Base-by-base conservation (phyloP, 345 rosid species). In the Litchi chinensis region DNA sequence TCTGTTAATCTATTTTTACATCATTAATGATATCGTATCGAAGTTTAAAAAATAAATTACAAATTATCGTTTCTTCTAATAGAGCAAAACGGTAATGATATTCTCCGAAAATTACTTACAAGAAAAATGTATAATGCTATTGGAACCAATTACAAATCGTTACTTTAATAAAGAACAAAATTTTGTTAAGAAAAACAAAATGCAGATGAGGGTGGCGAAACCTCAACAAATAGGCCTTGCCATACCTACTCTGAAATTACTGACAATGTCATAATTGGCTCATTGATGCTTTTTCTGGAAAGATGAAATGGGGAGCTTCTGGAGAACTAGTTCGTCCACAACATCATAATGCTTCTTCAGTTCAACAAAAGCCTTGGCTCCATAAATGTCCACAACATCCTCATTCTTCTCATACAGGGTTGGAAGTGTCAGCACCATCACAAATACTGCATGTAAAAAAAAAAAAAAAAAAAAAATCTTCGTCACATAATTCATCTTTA, bases 371-470 rank as follows among this genome's bases (percentile, higher is more conserved):
- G 78, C 84, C 78, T 85, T 84, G 70, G 78, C 86, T 39, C 83
- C 90, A 74, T 70, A 82, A 39, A 54, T 68, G 70, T 87, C 90
- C 11, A 81, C 90, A 2, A 12, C 65, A 19, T 87, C 88, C 77
- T 87, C 86, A 66, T 87, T 70, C 76, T 43, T 87, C 77, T 83
- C 90, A 67, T 83, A 87, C 52, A 84, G 81, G 76, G 70, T 39
- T 46, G 85, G 88, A 78, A 79, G 54, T n/a, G 86, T 84, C 68
- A 80, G 46, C 71, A 81, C 40, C 80, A 79, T 52, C 72, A 77
- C 77, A 68, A 87, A 83, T 78, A 77, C 90, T 87, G 79, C 83
- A 82, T 60, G 11, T 9, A 57, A 1, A 54, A 21, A 13, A 10
- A 26, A 21, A 11, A 10, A 57, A 0, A 57, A 57, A 57, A 11